phyloP scores from a whole-genome alignment of 495 filamentous ascomycete genomes.

The Pseudoneurospora amorphoporcata region DNA sequence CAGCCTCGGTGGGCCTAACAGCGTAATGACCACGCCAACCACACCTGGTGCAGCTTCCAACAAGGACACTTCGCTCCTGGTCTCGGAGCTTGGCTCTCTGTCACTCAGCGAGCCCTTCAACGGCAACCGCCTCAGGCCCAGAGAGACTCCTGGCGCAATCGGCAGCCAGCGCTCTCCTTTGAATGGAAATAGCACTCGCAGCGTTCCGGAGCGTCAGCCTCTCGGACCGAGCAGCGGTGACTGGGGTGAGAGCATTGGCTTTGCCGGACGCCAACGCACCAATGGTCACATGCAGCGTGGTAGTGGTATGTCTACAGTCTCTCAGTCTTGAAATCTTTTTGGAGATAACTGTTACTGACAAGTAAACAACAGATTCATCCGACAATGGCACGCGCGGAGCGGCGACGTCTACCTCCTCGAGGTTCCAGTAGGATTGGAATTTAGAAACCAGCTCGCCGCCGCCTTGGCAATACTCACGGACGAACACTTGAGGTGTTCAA shows the following conservation, averaged over 20 bases:
- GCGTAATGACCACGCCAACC: constrained; percentile 25
- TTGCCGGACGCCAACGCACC: constrained; percentile 51
- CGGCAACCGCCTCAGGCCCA: constrained; percentile 31
- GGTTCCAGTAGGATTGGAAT: constrained; percentile 18
- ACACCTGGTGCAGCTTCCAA: constrained; percentile 50
- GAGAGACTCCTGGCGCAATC: constrained; percentile 58
- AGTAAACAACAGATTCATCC: constrained; percentile 21
- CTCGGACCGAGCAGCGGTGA: constrained; percentile 65
- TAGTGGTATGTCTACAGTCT: constrained; percentile 45
- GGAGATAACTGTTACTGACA: background rate
- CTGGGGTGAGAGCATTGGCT: constrained; percentile 58
- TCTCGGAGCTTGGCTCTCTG: constrained; percentile 45
- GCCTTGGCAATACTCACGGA: background rate
- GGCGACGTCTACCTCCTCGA: constrained; percentile 11
- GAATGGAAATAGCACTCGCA: constrained; percentile 51
- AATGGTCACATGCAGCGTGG: constrained; percentile 75
- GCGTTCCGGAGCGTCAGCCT: constrained; percentile 71
- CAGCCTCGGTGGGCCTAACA: constrained; percentile 25
- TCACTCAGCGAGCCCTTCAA: constrained; percentile 57
- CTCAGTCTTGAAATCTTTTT: background rate
- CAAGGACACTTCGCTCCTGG: constrained; percentile 47
- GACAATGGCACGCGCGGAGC: constrained; percentile 20
- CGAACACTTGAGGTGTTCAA: background rate
- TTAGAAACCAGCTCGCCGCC: background rate
- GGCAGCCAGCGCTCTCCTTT: constrained; percentile 74